phyloP scores from a whole-genome alignment of 257 asterid species.

The Solanum boliviense region DNA sequence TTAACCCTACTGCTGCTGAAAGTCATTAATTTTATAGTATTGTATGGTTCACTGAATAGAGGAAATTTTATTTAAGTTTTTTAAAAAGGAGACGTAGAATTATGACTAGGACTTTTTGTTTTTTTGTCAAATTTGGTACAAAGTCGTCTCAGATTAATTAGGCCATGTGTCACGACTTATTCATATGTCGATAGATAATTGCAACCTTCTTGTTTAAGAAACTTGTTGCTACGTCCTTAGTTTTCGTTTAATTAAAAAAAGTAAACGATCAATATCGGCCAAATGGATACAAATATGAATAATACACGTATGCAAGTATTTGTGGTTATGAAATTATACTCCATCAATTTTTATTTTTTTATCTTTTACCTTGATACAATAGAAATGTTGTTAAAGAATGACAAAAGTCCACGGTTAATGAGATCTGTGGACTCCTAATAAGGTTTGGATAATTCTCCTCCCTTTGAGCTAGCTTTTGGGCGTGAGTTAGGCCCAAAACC shows the following conservation, averaged over 20 bases:
- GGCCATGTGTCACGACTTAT: no score
- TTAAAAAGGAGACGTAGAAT: background rate
- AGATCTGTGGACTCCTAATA: no score
- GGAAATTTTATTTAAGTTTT: background rate
- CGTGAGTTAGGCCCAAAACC: no score
- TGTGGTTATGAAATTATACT: background rate
- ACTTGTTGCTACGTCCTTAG: background rate
- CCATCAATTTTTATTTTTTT: no score
- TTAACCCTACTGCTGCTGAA: background rate
- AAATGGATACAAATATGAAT: background rate
- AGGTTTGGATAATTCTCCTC: no score
- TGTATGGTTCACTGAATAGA: background rate
- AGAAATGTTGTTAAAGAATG: background rate
- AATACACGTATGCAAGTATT: background rate
- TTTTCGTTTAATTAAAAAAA: no score
- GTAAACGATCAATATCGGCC: no score
- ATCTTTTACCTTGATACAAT: background rate
- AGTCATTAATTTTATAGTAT: background rate
- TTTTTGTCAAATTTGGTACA: no score
- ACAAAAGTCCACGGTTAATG: no score
- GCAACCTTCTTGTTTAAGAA: background rate
- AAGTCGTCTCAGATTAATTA: no score
- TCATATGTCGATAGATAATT: no score
- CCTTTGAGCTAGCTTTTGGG: no score
- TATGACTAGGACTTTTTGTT: conserved; percentile 11